phyloP scores from a whole-genome alignment of 352 stramenopile species.

The Saprolegnia diclina region DNA sequence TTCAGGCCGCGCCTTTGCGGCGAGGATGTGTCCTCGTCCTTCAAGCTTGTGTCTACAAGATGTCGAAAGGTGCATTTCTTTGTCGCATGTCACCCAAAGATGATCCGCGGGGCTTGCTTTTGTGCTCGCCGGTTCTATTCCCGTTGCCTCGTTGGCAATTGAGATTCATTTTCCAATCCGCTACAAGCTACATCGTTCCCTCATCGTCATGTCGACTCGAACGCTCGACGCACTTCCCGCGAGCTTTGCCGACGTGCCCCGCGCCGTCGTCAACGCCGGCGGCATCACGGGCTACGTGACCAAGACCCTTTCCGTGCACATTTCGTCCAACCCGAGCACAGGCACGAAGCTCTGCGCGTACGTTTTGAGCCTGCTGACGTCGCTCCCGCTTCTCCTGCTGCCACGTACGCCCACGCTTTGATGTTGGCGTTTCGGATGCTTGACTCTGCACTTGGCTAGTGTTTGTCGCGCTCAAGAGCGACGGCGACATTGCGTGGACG shows the following conservation, averaged over 20 bases:
- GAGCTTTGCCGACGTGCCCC: constrained; percentile 3
- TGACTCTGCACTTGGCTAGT: constrained; percentile 6
- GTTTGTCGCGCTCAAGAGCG: constrained; percentile 17
- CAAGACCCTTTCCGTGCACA: not conserved
- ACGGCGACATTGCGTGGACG: constrained; percentile 11
- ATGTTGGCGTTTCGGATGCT: not conserved
- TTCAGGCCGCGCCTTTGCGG: no score
- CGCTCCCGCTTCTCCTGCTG: constrained; percentile 6
- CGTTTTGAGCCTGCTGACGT: not conserved
- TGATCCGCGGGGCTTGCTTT: not conserved
- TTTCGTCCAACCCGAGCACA: not conserved
- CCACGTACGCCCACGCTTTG: not conserved
- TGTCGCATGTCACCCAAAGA: not conserved
- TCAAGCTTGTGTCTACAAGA: no score
- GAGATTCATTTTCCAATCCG: not conserved
- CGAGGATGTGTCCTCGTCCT: no score
- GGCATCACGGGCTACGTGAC: constrained; percentile 10
- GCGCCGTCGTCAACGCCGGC: not conserved
- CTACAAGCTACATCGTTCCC: not conserved
- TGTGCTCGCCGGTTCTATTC: not conserved
- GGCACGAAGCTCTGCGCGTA: constrained; percentile 3
- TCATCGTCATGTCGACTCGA: not conserved
- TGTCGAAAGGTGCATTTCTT: not conserved
- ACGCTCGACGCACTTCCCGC: not conserved
- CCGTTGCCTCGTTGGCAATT: not conserved